Conservation (phyloP, 2,329 filamentous ascomycete genomes). For the Curvularia hawaiiensis region DNA sequence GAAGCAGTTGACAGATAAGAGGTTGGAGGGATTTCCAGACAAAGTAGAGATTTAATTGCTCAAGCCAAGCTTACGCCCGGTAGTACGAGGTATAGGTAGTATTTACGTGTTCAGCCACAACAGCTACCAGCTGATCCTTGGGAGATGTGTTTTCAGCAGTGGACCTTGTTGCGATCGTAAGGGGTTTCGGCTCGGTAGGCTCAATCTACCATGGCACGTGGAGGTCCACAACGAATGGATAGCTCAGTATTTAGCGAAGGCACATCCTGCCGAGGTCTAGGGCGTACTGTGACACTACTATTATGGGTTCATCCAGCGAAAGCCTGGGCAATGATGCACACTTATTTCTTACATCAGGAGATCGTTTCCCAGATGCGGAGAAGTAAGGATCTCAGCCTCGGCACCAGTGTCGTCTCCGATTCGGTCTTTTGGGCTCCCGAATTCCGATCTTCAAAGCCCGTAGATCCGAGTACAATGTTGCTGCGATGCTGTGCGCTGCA, state of each 20-base stretch:
- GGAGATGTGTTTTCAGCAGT: background rate
- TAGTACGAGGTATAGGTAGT: background rate
- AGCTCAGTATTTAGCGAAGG: background rate
- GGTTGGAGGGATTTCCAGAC: background rate
- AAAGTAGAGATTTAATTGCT: background rate
- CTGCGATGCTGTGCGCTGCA: background rate
- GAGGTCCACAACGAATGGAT: background rate
- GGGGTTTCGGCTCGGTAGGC: background rate
- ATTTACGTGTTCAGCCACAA: background rate
- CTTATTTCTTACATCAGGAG: background rate
- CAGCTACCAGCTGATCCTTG: background rate
- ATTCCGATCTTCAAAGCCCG: background rate
- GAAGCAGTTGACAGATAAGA: background rate
- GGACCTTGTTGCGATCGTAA: background rate
- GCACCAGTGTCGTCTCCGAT: background rate
- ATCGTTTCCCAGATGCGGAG: background rate
- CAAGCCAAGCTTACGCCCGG: background rate
- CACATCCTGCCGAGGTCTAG: background rate
- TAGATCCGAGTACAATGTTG: no score
- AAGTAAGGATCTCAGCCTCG: background rate
- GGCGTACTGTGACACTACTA: background rate
- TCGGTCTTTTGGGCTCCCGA: background rate
- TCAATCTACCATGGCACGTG: background rate
- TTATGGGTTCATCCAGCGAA: background rate
- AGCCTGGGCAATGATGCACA: background rate